phyloP scores from a whole-genome alignment of 2,329 filamentous ascomycete genomes.

The Colletotrichum sp. region DNA sequence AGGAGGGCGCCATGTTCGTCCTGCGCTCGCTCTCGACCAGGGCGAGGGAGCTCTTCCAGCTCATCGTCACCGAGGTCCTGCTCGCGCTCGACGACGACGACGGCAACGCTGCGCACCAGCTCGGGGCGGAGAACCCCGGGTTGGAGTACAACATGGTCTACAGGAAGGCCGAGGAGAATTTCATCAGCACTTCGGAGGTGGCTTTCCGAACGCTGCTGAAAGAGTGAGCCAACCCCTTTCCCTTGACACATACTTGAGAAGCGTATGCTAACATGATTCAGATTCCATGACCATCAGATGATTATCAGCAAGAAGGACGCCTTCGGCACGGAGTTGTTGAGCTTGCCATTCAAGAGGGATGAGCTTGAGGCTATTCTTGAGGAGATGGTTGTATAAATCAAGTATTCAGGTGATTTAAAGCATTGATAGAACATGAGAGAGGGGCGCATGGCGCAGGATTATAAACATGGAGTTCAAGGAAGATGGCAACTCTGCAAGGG shows the following conservation, averaged over 20 bases:
- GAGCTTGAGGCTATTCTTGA: conserved; percentile 90
- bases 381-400: conserved; percentile 61
- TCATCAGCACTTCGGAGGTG: conserved; percentile 96
- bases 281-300: conserved; percentile 97
- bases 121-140: conserved; percentile 62
- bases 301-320: conserved; percentile 87
- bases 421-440: background rate
- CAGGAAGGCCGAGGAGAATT: conserved; percentile 94
- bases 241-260: background rate
- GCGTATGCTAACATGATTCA: conserved; percentile 30
- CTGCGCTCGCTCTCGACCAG: conserved; percentile 91
- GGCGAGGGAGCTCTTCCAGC: conserved; percentile 82
- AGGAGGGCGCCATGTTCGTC: conserved; percentile 91
- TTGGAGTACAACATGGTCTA: conserved; percentile 93
- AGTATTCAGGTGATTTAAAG: background rate
- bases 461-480: background rate
- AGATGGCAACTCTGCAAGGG: background rate
- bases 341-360: conserved; percentile 84
- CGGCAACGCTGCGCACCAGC: conserved; percentile 24
- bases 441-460: background rate
- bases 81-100: conserved; percentile 70
- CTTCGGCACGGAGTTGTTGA: conserved; percentile 83
- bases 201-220: conserved; percentile 93
- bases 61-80: conserved; percentile 85
- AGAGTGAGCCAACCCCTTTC: conserved; percentile 63